These are phyloP conservation scores for Eucalyptus lansdowneana DNA, from an alignment of 345 rosid species.

Conservation along the genomic window DNA sequence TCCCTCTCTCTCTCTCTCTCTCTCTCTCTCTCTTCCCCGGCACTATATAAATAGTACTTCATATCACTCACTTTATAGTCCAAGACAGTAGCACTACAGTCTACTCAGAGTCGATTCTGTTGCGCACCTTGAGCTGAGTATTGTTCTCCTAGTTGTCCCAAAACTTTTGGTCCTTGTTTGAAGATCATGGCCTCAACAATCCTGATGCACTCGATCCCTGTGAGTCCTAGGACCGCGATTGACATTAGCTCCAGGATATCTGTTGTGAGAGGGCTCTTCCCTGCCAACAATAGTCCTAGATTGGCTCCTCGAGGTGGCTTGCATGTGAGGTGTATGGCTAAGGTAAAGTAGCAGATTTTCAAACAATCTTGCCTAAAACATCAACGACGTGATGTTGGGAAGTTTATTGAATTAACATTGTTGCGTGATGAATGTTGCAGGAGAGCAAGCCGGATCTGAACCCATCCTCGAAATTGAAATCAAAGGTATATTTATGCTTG, in stretches of 20 bases:
- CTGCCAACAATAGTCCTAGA: background rate
- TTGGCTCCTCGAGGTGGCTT: background rate
- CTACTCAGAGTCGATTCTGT: background rate
- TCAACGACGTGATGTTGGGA: background rate
- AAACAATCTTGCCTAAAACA: background rate
- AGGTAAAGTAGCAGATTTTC: background rate
- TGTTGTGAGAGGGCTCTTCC: background rate
- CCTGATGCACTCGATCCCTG: conserved; percentile 26
- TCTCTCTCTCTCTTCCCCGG: background rate
- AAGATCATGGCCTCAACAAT: conserved; percentile 26
- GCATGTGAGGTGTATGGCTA: conserved; percentile 29
- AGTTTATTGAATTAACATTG: background rate
- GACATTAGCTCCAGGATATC: background rate
- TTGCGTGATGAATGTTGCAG: background rate
- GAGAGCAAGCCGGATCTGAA: background rate
- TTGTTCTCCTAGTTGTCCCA: background rate
- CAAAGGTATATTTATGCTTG: background rate
- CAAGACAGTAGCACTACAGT: background rate
- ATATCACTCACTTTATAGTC: accelerated
- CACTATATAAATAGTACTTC: background rate
- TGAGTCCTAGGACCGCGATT: conserved; percentile 6
- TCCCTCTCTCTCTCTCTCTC: no score
- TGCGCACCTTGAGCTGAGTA: background rate
- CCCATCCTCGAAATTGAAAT: background rate
- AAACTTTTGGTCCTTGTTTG: background rate